Conservation (phyloP, 495 filamentous ascomycete species). For the Daldinia concentrica region DNA sequence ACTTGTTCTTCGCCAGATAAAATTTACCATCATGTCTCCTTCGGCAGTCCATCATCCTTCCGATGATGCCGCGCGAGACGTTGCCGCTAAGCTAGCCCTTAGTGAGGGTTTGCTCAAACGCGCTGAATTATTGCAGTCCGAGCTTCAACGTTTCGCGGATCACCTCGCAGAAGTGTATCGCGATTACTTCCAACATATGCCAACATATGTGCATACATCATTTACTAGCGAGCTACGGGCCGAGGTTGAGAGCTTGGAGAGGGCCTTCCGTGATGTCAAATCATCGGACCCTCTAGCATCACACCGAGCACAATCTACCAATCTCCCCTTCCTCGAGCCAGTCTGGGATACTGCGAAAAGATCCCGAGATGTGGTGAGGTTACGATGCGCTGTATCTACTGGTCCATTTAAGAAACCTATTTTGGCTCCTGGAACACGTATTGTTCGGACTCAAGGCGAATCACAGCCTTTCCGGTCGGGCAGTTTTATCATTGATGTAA, state of each 20-base stretch:
- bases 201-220: slow-evolving; percentile 37
- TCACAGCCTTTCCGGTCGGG: slow-evolving; percentile 39
- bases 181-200: slow-evolving; percentile 44
- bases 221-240: slow-evolving; percentile 37
- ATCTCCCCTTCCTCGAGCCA: slow-evolving; percentile 41
- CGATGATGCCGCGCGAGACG: slow-evolving; percentile 4
- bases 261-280: slow-evolving; percentile 11
- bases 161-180: slow-evolving; percentile 37
- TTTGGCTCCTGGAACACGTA: slow-evolving; percentile 43
- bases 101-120: slow-evolving; percentile 14
- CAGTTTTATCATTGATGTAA: slow-evolving; percentile 42
- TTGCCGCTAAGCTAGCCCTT: slow-evolving; percentile 10
- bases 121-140: slow-evolving; percentile 39
- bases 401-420: slow-evolving; percentile 43
- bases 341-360: slow-evolving; percentile 44
- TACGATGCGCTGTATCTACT: slow-evolving; percentile 40
- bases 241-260: slow-evolving; percentile 38
- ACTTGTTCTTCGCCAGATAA: neutral
- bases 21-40: slow-evolving; percentile 9
- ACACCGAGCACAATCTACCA: slow-evolving; percentile 39
- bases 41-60: neutral
- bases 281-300: slow-evolving; percentile 30
- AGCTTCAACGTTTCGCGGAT: slow-evolving; percentile 37
- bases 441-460: slow-evolving; percentile 44
- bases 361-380: slow-evolving; percentile 42